Base-by-base conservation (phyloP, 768 basidiomycete species). In the Mycena crocata region DNA sequence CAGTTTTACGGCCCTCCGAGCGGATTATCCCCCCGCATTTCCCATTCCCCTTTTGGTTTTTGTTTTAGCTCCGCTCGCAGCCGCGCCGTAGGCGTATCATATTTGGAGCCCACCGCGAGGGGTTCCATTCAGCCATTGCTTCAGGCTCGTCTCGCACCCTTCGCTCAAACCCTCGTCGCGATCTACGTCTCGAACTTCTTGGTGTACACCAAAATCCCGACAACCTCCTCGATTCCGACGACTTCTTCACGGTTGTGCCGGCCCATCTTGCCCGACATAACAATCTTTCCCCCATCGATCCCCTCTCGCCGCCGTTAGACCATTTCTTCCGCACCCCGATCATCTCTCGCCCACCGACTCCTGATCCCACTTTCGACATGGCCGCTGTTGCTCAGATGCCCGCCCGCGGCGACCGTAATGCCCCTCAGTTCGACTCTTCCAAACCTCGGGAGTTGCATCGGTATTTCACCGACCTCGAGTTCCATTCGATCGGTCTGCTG, bases 401-500 rank as follows among this genome's bases (percentile, higher is more conserved):
- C 3, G 48, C 70, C 10, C 39, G 34, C 8, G 60, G 70, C 32
- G 69, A 73, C 40, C 52, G 44, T 15, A 31, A 31, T 8, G 72
- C 73, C 1, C 73, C 70, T 13, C 46, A 44, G 21, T 44, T 57
- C 30, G 57, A 57, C 14, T 57, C 57, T 23, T 34, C 39, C 5
- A 42, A 60, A 4, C 74, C 71, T 15, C 37, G 52, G 14, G 64
- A 73, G 26, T 67, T 75, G 13, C 51, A 31, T 0, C 56, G 54
- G 8, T 73, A 65, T 40, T 75, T 75, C 34, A 31, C 14, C 1
- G 65, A 71, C 17, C 69, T 75, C 17, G 68, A 69, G 34, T 49
- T 4, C 23, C 56, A 67, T 70, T 73, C n/a, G 10, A 21, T 0
- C 55, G 55, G 5, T 49, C 31, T 3, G 35, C 17, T 2, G 67